phyloP scores from a whole-genome alignment of 345 rosid species.

The Dovyalis caffra region DNA sequence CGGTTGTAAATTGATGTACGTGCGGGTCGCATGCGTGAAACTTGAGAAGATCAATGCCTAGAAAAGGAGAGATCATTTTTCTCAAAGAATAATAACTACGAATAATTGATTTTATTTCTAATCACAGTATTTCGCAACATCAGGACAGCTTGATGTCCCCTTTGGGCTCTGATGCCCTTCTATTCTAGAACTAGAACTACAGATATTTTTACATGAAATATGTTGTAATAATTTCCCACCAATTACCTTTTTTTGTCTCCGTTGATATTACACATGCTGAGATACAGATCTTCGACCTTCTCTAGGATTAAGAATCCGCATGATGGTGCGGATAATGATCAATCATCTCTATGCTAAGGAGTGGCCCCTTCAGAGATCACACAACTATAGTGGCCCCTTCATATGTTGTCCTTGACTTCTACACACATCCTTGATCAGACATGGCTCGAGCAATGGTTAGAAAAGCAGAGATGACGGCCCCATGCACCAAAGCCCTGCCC shows the following conservation, averaged over 20 bases:
- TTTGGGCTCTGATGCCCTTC: conserved; percentile 5
- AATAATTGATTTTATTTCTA: conserved; percentile 23
- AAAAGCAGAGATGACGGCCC: conserved; percentile 87
- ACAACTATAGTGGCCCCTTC: background rate
- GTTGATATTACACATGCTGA: conserved; percentile 21
- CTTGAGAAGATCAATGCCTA: no score
- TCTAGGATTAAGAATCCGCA: background rate
- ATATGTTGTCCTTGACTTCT: conserved; percentile 20
- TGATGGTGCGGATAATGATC: background rate
- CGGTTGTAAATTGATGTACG: no score
- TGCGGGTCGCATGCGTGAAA: no score
- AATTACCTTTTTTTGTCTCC: conserved; percentile 1
- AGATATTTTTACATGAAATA: conserved; percentile 10
- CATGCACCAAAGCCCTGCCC: conserved; percentile 77
- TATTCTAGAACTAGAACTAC: conserved; percentile 21
- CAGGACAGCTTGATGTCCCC: background rate
- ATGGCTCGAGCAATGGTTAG: conserved; percentile 94
- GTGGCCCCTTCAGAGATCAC: background rate
- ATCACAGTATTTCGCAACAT: conserved; percentile 1
- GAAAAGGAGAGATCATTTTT: background rate
- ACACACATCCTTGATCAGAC: conserved; percentile 99
- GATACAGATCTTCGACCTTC: background rate
- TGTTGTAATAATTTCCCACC: conserved; percentile 2
- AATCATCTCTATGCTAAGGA: background rate
- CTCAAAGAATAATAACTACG: background rate